Percentiles rank a stretch among this genome's conserved stretches.
Evolutionary conservation across 2,329 filamentous ascomycete genomes (phyloP).

Genomic region (Penicillium sp.): DNA sequence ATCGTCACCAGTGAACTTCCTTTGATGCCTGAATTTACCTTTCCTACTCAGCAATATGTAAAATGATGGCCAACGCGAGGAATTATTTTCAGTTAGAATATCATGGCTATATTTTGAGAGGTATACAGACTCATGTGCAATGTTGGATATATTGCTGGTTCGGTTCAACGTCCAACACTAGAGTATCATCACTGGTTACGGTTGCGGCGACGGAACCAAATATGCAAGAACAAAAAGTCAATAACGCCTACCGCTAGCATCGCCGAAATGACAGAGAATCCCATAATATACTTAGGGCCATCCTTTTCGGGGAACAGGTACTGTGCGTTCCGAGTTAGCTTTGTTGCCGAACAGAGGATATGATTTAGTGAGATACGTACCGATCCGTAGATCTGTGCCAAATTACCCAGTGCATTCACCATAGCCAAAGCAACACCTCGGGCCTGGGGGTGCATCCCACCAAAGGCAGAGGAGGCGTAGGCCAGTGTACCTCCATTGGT

Average conservation of each 20-base stretch:
- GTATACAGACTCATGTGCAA: neutral
- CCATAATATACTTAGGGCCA: slow-evolving; percentile 50
- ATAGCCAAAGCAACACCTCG: slow-evolving; percentile 54
- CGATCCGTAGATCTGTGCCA: slow-evolving; percentile 55
- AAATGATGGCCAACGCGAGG: neutral
- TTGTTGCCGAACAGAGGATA: no score
- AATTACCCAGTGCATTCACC: slow-evolving; percentile 55
- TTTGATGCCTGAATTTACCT: neutral
- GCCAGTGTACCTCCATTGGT: slow-evolving; percentile 53
- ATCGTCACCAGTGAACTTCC: neutral
- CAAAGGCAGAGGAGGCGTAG: slow-evolving; percentile 54
- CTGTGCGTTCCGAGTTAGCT: slow-evolving; percentile 21
- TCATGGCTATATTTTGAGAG: neutral
- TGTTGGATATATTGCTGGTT: neutral
- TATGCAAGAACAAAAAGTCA: slow-evolving; percentile 27
- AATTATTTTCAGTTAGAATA: neutral
- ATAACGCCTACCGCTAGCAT: slow-evolving; percentile 33
- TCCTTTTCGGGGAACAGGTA: slow-evolving; percentile 53
- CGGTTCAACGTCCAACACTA: neutral
- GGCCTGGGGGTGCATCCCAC: slow-evolving; percentile 49
- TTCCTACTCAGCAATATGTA: neutral
- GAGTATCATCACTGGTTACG: neutral
- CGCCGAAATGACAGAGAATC: slow-evolving; percentile 40
- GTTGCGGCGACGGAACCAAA: slow-evolving; percentile 22
- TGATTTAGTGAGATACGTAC: neutral